A percentile compares a stretch with the other conserved stretches of the same genome.
Conservation (phyloP, 768 basidiomycete genomes). For the Psilocybe tampanensis region DNA sequence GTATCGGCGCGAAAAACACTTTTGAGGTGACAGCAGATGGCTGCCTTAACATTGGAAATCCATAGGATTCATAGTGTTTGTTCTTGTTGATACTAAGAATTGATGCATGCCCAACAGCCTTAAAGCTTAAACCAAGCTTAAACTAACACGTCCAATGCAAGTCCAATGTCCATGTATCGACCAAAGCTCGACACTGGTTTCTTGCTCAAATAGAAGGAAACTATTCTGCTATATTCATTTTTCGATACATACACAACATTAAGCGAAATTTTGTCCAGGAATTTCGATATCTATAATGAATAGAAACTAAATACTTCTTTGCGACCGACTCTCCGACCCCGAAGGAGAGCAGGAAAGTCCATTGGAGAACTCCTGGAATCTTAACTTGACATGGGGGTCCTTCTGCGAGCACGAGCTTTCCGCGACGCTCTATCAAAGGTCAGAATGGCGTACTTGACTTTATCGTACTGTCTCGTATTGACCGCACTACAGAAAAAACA, state of each 20-base stretch:
- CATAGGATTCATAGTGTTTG: constrained; percentile 6
- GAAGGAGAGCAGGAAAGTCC: not conserved
- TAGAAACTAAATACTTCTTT: constrained; percentile 14
- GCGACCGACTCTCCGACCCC: not conserved
- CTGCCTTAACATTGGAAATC: not conserved
- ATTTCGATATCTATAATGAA: constrained; percentile 13
- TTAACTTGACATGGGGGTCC: constrained; percentile 39
- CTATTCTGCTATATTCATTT: not conserved
- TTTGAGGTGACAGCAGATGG: constrained; percentile 17
- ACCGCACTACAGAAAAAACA: constrained; percentile 53
- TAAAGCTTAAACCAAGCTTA: too few relatives aligned
- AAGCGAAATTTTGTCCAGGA: constrained; percentile 2
- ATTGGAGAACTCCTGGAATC: not conserved
- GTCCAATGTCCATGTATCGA: too few relatives aligned
- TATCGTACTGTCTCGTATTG: constrained; percentile 67
- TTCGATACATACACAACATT: constrained; percentile 3
- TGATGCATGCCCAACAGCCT: too few relatives aligned
- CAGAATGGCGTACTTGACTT: constrained; percentile 80
- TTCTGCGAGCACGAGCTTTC: constrained; percentile 69
- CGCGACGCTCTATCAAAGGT: constrained; percentile 72
- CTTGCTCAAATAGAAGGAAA: not conserved
- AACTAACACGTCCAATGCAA: too few relatives aligned
- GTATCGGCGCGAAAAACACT: constrained; percentile 15
- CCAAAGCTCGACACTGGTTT: not conserved
- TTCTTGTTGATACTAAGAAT: constrained; percentile 6